Percentiles rank a stretch among this genome's conserved stretches.
Conservation (phyloP, 768 basidiomycete species). For the Leccinellum rugosiceps region DNA sequence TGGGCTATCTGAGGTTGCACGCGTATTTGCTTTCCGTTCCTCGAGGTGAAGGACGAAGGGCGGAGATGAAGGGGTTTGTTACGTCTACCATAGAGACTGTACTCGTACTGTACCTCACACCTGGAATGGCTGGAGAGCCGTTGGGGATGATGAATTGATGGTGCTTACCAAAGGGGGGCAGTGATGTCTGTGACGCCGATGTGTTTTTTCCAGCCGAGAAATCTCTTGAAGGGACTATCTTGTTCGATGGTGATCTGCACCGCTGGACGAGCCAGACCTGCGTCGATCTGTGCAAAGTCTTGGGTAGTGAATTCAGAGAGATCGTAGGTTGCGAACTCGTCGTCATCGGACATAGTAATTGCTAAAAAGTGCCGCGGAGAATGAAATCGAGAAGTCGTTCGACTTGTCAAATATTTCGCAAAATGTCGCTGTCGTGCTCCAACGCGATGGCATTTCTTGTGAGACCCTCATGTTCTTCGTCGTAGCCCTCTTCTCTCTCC, state of each 20-base stretch:
- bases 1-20: constrained; percentile 50
- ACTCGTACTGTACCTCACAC: constrained; percentile 82
- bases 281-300: constrained; percentile 44
- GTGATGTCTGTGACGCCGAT: constrained; percentile 65
- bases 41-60: constrained; percentile 54
- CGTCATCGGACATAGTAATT: constrained; percentile 26
- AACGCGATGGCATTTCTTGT: too few relatives aligned
- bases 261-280: constrained; percentile 28
- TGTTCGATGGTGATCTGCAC: constrained; percentile 34
- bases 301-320: constrained; percentile 56
- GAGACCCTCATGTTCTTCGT: constrained; percentile 6
- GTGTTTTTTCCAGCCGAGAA: constrained; percentile 39
- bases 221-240: constrained; percentile 38
- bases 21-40: constrained; percentile 56
- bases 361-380: constrained; percentile 11
- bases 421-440: background rate
- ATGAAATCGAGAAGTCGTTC: constrained; percentile 14
- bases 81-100: constrained; percentile 61
- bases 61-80: constrained; percentile 46
- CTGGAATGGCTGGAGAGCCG: constrained; percentile 32
- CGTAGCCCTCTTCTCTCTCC: constrained; percentile 4
- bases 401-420: constrained; percentile 10
- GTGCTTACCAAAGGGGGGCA: constrained; percentile 54
- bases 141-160: too few relatives aligned
- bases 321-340: constrained; percentile 48